phyloP scores from a whole-genome alignment of 225 moss, liverwort and hornwort genomes.

The Pseudoscleropodium purum region DNA sequence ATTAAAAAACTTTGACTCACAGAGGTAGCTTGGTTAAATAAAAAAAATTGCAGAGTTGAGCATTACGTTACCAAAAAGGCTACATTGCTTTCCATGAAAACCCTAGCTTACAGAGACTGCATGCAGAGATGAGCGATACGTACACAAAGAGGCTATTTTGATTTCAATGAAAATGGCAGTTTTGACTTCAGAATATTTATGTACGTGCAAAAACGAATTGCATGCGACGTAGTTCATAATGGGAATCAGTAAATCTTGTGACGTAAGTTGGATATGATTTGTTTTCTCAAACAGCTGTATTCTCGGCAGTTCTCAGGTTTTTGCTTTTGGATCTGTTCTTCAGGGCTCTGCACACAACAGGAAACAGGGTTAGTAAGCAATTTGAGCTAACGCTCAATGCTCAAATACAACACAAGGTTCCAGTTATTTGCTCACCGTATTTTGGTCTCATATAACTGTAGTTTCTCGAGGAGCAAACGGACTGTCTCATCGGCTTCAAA shows the following conservation, averaged over 20 bases:
- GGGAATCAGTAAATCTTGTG: neutral
- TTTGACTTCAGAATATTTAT: neutral
- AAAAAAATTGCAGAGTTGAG: neutral
- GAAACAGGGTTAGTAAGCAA: neutral
- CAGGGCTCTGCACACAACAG: constrained; percentile 8
- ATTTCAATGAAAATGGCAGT: neutral
- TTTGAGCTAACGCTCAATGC: neutral
- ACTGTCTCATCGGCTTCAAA: constrained; percentile 42
- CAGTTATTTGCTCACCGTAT: constrained; percentile 13
- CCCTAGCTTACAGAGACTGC: neutral
- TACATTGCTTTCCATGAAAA: neutral
- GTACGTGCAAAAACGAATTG: neutral
- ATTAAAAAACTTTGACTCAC: neutral
- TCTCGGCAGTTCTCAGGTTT: neutral
- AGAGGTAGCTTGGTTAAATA: neutral
- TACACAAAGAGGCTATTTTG: neutral
- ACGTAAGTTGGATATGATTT: neutral
- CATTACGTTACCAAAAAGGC: neutral
- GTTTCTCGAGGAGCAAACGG: constrained; percentile 25
- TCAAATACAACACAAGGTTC: neutral
- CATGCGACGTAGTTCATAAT: neutral
- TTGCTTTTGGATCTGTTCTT: neutral
- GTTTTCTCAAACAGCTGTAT: neutral
- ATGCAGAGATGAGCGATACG: neutral
- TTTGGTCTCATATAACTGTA: constrained; percentile 26